These are phyloP conservation scores for Melanopsichium pennsylvanicum DNA, from an alignment of 1,284 basidiomycete genomes.

Conservation along the genomic window DNA sequence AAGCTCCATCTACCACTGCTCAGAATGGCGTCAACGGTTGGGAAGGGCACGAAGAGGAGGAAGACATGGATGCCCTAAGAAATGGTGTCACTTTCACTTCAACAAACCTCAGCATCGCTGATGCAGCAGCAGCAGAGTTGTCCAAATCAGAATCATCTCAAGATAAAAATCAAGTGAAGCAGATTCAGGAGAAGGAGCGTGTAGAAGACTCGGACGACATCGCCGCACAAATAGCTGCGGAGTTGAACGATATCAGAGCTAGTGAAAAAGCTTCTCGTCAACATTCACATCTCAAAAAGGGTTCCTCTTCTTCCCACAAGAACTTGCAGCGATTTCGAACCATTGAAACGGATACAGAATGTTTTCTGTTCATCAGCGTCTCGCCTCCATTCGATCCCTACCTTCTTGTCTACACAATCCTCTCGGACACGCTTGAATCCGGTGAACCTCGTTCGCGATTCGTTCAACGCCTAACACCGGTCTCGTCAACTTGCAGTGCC, in stretches of 20 bases:
- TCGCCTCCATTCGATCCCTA: constrained; percentile 35
- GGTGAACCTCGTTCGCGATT: constrained; percentile 52
- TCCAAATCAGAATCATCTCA: too few species aligned
- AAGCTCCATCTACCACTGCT: too few species aligned
- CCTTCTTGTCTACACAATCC: constrained; percentile 34
- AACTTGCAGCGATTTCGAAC: too few species aligned
- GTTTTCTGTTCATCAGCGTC: constrained; percentile 45
- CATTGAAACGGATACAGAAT: constrained; percentile 52
- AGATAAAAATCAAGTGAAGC: not conserved
- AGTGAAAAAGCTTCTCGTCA: constrained; percentile 11
- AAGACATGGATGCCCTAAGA: constrained; percentile 48
- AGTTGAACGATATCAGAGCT: constrained; percentile 45
- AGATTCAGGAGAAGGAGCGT: not conserved
- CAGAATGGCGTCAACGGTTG: too few species aligned
- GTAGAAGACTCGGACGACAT: constrained; percentile 47
- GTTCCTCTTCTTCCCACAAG: not conserved
- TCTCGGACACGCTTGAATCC: constrained; percentile 43
- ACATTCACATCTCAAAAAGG: too few species aligned
- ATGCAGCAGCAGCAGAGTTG: too few species aligned
- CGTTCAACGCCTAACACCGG: constrained; percentile 45
- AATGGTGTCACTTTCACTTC: constrained; percentile 47
- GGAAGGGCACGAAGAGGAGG: too few species aligned
- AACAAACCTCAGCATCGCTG: too few species aligned
- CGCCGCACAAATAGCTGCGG: constrained; percentile 56
- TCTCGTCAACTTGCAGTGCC: constrained; percentile 34